These are phyloP conservation scores for Mucor piriformis DNA, from an alignment of 371 early-diverging fungal species.

Conservation along the genomic window DNA sequence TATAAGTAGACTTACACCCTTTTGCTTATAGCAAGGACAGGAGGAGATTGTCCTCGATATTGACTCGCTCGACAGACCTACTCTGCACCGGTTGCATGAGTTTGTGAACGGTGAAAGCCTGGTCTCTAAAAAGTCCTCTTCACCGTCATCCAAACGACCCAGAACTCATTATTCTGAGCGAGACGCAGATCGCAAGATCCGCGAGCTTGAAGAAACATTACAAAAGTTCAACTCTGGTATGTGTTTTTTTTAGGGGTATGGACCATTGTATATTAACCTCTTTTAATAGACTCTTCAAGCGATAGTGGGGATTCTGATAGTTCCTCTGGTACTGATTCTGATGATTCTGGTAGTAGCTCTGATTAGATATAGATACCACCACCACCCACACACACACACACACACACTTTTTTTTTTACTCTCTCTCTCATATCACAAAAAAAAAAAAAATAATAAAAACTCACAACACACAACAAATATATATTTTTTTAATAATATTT, in stretches of 20 bases:
- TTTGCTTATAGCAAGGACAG: slow-evolving; percentile 61
- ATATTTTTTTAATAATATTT: too few species aligned
- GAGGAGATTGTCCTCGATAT: slow-evolving; percentile 97
- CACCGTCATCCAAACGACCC: slow-evolving; percentile 39
- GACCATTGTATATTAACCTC: slow-evolving; percentile 5
- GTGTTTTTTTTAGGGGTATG: slow-evolving; percentile 8
- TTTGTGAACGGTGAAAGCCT: slow-evolving; percentile 73
- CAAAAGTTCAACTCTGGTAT: slow-evolving; percentile 55
- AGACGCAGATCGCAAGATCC: slow-evolving; percentile 59
- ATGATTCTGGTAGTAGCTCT: slow-evolving; percentile 79
- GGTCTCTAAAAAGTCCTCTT: slow-evolving; percentile 22
- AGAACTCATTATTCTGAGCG: slow-evolving; percentile 55
- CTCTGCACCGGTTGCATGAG: slow-evolving; percentile 83
- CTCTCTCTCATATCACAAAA: not conserved
- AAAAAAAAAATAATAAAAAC: not conserved
- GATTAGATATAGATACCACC: slow-evolving; percentile 51
- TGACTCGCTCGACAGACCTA: slow-evolving; percentile 82
- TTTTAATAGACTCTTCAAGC: slow-evolving; percentile 52
- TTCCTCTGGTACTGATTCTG: slow-evolving; percentile 72
- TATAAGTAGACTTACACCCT: not conserved
- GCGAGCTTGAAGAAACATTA: slow-evolving; percentile 68
- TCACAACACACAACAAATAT: not conserved
- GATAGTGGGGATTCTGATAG: slow-evolving; percentile 56
- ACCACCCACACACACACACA: not conserved
- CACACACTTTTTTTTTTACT: slow-evolving; percentile 2